Conservation (phyloP, 768 basidiomycete species). For the Kwoniella newhampshirensis region DNA sequence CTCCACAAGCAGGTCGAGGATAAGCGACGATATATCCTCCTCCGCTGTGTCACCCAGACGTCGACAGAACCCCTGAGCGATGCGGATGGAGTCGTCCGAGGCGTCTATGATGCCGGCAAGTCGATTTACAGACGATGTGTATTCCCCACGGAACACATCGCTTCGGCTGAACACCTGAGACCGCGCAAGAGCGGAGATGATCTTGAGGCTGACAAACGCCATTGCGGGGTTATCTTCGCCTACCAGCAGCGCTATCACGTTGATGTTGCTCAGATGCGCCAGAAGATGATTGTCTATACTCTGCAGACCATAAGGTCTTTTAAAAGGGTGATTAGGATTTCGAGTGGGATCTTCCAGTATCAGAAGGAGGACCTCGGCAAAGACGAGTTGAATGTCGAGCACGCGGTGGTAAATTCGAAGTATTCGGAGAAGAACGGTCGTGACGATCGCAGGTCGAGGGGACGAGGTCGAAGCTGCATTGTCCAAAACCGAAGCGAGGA, state of each 20-base stretch:
- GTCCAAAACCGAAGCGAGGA: conserved; percentile 73
- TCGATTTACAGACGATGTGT: conserved; percentile 59
- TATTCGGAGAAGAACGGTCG: conserved; percentile 72
- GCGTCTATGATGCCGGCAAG: conserved; percentile 75
- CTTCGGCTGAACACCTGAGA: conserved; percentile 61
- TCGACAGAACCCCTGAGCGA: conserved; percentile 73
- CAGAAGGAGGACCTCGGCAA: conserved; percentile 82
- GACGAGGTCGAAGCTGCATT: conserved; percentile 78
- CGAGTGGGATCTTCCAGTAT: conserved; percentile 61
- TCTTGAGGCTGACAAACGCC: conserved; percentile 72
- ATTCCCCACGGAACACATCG: conserved; percentile 53
- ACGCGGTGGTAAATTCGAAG: conserved; percentile 77
- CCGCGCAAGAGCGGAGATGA: conserved; percentile 66
- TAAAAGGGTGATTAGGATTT: conserved; percentile 57
- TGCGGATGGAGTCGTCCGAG: conserved; percentile 79
- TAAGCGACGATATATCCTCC: conserved; percentile 65
- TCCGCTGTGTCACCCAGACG: conserved; percentile 65
- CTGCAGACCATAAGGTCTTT: conserved; percentile 27
- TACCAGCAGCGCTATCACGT: conserved; percentile 78
- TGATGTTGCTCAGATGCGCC: conserved; percentile 62
- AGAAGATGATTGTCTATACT: conserved; percentile 47
- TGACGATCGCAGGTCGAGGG: conserved; percentile 56
- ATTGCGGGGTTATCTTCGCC: conserved; percentile 69
- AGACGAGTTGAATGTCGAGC: conserved; percentile 81
- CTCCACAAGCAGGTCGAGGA: conserved; percentile 76